phyloP scores from a whole-genome alignment of 1,284 basidiomycete species.

The Apiotrichum gracile region DNA sequence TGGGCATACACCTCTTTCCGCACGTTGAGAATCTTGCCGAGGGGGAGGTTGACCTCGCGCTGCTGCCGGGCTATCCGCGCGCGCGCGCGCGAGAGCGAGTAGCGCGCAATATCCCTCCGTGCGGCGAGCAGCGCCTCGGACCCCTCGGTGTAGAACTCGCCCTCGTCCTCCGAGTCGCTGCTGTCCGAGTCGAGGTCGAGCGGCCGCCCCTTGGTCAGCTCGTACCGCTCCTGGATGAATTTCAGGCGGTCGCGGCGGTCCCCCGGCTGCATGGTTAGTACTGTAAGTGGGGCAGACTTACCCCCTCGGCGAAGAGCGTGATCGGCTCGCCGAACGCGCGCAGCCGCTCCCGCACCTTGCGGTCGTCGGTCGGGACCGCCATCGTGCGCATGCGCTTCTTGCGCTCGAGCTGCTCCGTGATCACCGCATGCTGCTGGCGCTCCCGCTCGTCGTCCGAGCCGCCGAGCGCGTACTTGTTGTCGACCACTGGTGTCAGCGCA shows the following conservation, averaged over 20 bases:
- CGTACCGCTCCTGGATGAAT: conserved; percentile 84
- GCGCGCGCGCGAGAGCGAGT: conserved; percentile 90
- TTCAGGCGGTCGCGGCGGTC: conserved; percentile 84
- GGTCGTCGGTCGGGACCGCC: conserved; percentile 95
- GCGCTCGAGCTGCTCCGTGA: conserved; percentile 86
- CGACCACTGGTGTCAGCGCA: conserved; percentile 28
- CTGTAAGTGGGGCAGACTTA: conserved; percentile 49
- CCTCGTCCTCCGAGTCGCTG: conserved; percentile 62
- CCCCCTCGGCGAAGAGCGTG: conserved; percentile 93
- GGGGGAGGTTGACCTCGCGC: conserved; percentile 76
- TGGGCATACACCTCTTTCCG: conserved; percentile 83
- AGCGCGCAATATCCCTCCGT: conserved; percentile 77
- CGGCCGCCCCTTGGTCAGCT: conserved; percentile 52
- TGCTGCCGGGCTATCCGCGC: conserved; percentile 82
- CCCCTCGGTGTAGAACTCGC: conserved; percentile 95
- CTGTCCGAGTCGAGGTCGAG: conserved; percentile 51
- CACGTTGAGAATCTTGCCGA: conserved; percentile 82
- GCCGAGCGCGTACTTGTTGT: conserved; percentile 45
- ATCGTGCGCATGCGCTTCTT: conserved; percentile 89
- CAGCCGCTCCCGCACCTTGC: conserved; percentile 77
- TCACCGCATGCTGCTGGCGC: conserved; percentile 58
- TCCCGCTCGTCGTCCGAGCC: conserved; percentile 48
- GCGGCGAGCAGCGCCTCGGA: conserved; percentile 77
- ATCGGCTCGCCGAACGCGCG: conserved; percentile 93
- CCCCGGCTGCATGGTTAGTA: conserved; percentile 41